Evolutionary conservation across 306 rosid genomes (phyloP), one percentile per base, ranked within the genome.

Genomic region (Dalbergia cultrata): DNA sequence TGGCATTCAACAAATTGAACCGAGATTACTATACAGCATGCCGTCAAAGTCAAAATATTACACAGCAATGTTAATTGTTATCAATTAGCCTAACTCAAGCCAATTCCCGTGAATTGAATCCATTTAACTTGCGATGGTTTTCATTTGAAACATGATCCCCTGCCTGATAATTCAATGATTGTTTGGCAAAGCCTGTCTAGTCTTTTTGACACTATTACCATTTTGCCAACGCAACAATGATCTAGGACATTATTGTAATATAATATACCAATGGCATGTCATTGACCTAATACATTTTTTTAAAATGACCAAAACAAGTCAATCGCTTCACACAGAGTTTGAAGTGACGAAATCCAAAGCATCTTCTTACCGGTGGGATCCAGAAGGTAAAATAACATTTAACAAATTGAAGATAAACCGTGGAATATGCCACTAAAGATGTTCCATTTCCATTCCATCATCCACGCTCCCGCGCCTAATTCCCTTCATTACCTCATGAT

Each of bases 361-460:
- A 64, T 63, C 44, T 9, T 26, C 50, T 71, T 37, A 37, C 21
- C 52, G 3, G 50, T 59, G 71, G 49, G 66, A 18, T 62, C 77
- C 11, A 1, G 41, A 67, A 68, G 75, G 75, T 26, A 41, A 72
- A 59, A 33, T 18, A 10, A 21, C 9, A 44, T 3, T 47, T 18
- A 81, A 34, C 47, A 37, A 81, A 66, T 17, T 54, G 5, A 21
- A 47, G 33, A 82, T 37, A 10, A 52, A 65, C 5, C 54, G 7
- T 49, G 69, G 82, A 82, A 76, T 76, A 82, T 82, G 82, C 74
- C 74, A 70, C 21, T 0, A 53, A n/a, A 50, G 35, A 70, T 76
- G 82, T 53, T 52, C 33, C 72, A 22, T 14, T 70, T 76, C 39
- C 67, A 66, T 18, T 5, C 49, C 14, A 50, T 4, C 57, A 50